Evolutionary conservation across 345 rosid genomes (phyloP).

Genomic region (Melaleuca alternifolia): DNA sequence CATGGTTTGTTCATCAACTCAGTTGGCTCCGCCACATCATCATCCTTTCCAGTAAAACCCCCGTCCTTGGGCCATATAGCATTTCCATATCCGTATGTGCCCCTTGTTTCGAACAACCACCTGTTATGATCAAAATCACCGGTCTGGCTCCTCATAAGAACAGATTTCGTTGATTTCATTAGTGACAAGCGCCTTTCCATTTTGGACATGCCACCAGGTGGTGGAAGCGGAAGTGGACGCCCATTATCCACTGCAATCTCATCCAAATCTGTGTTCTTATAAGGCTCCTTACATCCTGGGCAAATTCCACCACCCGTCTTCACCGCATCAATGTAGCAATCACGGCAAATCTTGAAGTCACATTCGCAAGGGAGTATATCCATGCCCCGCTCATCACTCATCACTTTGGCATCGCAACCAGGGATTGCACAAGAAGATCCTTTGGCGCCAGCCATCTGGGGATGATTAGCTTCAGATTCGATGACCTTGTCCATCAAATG

Average conservation of each 20-base stretch:
- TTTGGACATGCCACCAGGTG: conserved; percentile 48
- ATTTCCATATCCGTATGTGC: conserved; percentile 93
- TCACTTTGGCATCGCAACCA: conserved; percentile 91
- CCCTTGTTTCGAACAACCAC: conserved; percentile 90
- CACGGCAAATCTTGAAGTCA: conserved; percentile 90
- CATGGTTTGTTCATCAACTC: conserved; percentile 87
- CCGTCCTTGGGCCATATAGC: conserved; percentile 96
- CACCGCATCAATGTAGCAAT: conserved; percentile 88
- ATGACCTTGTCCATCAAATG: conserved; percentile 97
- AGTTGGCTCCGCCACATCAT: conserved; percentile 47
- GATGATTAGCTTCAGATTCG: conserved; percentile 86
- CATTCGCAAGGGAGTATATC: conserved; percentile 97
- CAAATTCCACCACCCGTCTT: conserved; percentile 76
- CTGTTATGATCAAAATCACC: conserved; percentile 92
- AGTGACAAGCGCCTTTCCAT: conserved; percentile 92
- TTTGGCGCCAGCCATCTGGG: conserved; percentile 96
- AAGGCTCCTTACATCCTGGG: conserved; percentile 86
- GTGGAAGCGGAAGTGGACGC: conserved; percentile 59
- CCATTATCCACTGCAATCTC: conserved; percentile 41
- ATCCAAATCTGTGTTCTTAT: conserved; percentile 73
- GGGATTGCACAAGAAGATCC: conserved; percentile 88
- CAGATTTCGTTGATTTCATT: conserved; percentile 87
- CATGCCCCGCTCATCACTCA: conserved; percentile 82
- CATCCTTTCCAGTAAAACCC: conserved; percentile 52
- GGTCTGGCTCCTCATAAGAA: conserved; percentile 86